Evolutionary conservation across 305 asterid genomes (phyloP), one percentile per base, ranked within the genome.

Genomic region (Fraxinus paxiana): DNA sequence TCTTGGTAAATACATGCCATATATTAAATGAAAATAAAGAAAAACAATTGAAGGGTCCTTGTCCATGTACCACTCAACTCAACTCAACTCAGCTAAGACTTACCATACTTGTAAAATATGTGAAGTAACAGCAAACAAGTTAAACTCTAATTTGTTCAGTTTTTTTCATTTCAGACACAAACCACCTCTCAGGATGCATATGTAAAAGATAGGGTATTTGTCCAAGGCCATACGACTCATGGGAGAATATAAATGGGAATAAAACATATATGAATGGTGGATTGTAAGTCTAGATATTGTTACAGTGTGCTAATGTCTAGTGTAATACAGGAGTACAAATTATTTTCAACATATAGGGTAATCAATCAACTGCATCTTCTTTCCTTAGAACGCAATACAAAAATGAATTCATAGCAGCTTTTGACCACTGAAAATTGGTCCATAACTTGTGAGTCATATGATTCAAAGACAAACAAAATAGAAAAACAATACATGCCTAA

Each of bases 111-210:
- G 10, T 30, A 70, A 70, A 31, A 70, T 70, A 15, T 70, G 18
- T 31, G 5, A 5, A 69, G 20, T 70, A 15, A 31, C 12, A 6
- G 12, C 43, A 70, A 31, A 33, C 12, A 13, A 17, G 6, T 70
- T 13, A 30, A 30, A 69, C 74, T 69, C 37, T 30, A 26, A 31
- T 15, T 30, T 33, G 18, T 13, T n/a, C 22, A 31, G 41, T 69
- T 69, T 69, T 69, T 34, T 34, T 30, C 22, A 33, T 33, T 70
- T 67, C 37, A 28, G 37, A 33, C 22, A 12, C 75, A 70, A 63
- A 70, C 75, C 5, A 70, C 41, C 75, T 70, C 43, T 30, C 4
- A 70, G 75, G 43, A 69, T 69, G 74, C 74, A 69, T 15, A 70
- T 70, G 22, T 70, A 70, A 31, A 31, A 70, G 12, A 70, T 31